These are phyloP conservation scores for Penicillium sp. DNA, from an alignment of 2,329 filamentous ascomycete genomes.

Conservation along the genomic window DNA sequence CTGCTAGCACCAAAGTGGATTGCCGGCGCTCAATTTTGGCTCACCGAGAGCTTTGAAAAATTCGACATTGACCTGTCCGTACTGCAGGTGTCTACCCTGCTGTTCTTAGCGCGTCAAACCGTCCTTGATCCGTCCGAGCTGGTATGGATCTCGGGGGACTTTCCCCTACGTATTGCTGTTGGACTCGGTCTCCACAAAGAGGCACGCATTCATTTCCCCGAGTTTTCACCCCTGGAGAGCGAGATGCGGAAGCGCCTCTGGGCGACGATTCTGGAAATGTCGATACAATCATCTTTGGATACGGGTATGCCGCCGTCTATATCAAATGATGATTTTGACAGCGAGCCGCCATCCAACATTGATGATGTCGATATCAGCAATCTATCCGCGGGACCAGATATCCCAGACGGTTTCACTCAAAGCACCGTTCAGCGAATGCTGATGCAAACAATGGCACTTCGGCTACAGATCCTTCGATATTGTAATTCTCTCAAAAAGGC, in stretches of 20 bases:
- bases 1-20: background rate
- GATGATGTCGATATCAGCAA: background rate
- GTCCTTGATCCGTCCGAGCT: constrained; percentile 26
- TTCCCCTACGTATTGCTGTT: constrained; percentile 26
- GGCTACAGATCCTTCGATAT: too few species aligned
- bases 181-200: constrained; percentile 31
- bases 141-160: constrained; percentile 30
- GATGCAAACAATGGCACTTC: too few species aligned
- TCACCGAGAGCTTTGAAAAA: constrained; percentile 26
- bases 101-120: constrained; percentile 24
- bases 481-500: too few species aligned
- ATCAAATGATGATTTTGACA: background rate
- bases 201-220: constrained; percentile 15
- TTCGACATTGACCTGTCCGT: constrained; percentile 19
- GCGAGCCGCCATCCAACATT: background rate
- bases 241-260: background rate
- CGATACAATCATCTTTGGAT: background rate
- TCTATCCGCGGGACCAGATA: too few species aligned
- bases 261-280: background rate
- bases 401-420: too few species aligned
- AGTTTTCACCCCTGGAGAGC: constrained; percentile 11
- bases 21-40: constrained; percentile 22
- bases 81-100: constrained; percentile 26
- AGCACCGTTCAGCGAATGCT: too few species aligned
- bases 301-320: background rate